Percentiles rank a stretch among this genome's conserved stretches.
Conservation (phyloP, 768 basidiomycete species). For the Mrakia gelida region DNA sequence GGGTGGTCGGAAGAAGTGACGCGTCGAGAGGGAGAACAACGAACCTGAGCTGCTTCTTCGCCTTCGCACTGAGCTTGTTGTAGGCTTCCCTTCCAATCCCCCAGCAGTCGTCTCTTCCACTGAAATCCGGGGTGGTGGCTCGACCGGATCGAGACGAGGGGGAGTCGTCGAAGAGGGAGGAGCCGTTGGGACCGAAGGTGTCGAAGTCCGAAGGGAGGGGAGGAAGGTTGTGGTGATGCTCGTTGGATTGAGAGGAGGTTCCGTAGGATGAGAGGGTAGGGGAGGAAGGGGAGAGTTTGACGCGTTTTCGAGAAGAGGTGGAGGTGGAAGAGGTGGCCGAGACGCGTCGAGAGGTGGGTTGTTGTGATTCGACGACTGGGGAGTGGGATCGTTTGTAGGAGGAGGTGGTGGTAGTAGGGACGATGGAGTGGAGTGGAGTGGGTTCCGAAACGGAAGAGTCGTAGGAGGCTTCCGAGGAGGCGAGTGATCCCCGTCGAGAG, state of each 20-base stretch:
- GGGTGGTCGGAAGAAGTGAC: neutral
- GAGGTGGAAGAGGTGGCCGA: neutral
- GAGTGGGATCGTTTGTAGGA: neutral
- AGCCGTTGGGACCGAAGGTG: neutral
- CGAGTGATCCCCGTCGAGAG: neutral
- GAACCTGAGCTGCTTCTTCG: constrained; percentile 25
- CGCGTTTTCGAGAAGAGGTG: neutral
- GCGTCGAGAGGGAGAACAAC: neutral
- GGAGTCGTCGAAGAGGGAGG: constrained; percentile 18
- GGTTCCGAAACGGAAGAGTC: neutral
- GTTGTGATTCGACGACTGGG: neutral
- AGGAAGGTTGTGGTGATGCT: neutral
- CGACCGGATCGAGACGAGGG: neutral
- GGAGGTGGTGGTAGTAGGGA: neutral
- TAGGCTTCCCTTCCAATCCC: constrained; percentile 24
- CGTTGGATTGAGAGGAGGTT: neutral
- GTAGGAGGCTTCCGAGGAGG: neutral
- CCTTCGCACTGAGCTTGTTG: constrained; percentile 3
- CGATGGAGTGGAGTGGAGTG: neutral
- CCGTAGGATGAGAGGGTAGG: neutral
- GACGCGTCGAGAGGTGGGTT: neutral
- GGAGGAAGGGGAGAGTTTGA: neutral
- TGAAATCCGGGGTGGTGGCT: constrained; percentile 18
- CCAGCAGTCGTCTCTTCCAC: constrained; percentile 23
- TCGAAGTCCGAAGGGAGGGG: constrained; percentile 16